phyloP scores from a whole-genome alignment of 345 rosid genomes.

The Eucalyptus marginata region DNA sequence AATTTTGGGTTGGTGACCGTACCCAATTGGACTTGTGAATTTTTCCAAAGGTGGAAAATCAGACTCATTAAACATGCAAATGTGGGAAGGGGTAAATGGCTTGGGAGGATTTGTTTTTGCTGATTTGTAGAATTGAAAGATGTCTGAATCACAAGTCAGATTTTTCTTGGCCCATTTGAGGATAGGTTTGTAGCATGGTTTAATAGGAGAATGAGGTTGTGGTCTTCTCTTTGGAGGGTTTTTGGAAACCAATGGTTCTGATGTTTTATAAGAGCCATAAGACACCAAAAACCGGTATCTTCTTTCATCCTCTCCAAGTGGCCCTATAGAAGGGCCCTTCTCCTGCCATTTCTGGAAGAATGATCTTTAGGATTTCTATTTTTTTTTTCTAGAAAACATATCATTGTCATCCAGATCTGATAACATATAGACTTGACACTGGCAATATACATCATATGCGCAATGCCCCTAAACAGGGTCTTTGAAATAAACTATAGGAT shows the following conservation, averaged over 20 bases:
- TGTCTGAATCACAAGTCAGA: not conserved
- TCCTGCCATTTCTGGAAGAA: not conserved
- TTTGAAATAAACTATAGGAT: not conserved
- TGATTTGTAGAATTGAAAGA: not conserved
- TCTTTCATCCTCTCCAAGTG: not conserved
- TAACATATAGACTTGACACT: not conserved
- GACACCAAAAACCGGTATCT: not conserved
- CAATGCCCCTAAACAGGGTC: not conserved
- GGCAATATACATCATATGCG: not conserved
- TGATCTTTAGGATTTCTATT: not conserved
- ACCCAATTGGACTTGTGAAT: not conserved
- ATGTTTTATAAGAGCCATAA: not conserved
- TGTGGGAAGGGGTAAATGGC: not conserved
- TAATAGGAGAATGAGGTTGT: not conserved
- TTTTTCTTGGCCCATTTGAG: not conserved
- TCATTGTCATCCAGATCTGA: not conserved
- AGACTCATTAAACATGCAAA: not conserved
- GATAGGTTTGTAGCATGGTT: not conserved
- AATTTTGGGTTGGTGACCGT: not conserved
- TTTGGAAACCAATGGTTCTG: no score
- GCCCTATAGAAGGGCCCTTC: not conserved
- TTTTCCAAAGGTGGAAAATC: not conserved
- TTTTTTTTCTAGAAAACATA: not conserved
- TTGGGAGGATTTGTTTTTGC: not conserved
- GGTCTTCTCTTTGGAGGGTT: not conserved